Percentiles rank a stretch among this genome's conserved stretches.
Evolutionary conservation across 2,329 filamentous ascomycete genomes (phyloP).

Genomic region (Trichoderma atrobrunneum): DNA sequence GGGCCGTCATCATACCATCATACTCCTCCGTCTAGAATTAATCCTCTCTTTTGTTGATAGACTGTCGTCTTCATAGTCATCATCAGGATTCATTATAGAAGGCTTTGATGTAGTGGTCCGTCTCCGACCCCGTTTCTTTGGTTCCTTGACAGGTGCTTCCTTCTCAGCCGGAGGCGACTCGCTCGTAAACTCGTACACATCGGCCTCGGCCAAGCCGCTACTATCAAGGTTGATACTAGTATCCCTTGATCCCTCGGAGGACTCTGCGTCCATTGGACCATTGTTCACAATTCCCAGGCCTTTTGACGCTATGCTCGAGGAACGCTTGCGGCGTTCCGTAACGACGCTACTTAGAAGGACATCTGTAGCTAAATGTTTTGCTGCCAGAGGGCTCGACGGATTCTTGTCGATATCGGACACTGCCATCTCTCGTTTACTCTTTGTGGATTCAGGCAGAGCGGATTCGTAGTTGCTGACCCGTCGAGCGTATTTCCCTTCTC

Average conservation of each 20-base stretch:
- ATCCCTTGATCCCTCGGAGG: constrained; percentile 17
- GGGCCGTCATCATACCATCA: constrained; percentile 47
- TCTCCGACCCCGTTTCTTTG: constrained; percentile 31
- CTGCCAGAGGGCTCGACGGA: constrained; percentile 42
- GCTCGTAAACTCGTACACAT: constrained; percentile 55
- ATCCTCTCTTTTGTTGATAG: constrained; percentile 29
- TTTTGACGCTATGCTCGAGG: constrained; percentile 32
- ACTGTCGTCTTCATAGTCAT: constrained; percentile 39
- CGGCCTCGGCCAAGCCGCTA: constrained; percentile 34
- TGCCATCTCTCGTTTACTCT: constrained; percentile 35
- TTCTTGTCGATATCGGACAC: constrained; percentile 29
- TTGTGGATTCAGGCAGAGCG: constrained; percentile 26
- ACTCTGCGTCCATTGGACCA: constrained; percentile 15
- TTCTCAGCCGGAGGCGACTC: constrained; percentile 43
- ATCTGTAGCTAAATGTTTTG: constrained; percentile 34
- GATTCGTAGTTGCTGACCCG: constrained; percentile 39
- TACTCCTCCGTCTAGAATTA: constrained; percentile 51
- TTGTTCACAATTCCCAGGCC: constrained; percentile 18
- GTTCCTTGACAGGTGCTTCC: constrained; percentile 27
- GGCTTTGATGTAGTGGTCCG: constrained; percentile 37
- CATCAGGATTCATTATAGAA: constrained; percentile 38
- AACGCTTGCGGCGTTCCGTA: constrained; percentile 42
- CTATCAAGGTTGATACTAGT: constrained; percentile 23
- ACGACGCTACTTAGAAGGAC: constrained; percentile 34
- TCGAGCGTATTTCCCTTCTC: constrained; percentile 54